Percentiles rank a stretch among this genome's conserved stretches.
Evolutionary conservation across 768 basidiomycete species (phyloP).

Genomic region (Baorangia bicolor): DNA sequence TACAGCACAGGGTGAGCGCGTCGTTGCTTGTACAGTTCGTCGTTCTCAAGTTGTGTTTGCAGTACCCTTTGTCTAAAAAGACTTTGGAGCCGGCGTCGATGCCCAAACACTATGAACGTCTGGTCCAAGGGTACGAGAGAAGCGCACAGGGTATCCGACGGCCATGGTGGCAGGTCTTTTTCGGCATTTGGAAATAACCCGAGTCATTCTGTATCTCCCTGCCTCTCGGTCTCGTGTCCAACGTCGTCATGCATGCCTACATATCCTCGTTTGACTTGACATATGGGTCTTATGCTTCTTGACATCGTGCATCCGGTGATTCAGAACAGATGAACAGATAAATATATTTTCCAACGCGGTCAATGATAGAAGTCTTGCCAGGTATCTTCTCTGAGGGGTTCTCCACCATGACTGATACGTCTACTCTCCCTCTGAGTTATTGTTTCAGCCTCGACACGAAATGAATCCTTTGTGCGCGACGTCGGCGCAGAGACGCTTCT

Average conservation of each 20-base stretch:
- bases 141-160: constrained; percentile 73
- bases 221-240: not conserved
- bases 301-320: not conserved
- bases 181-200: constrained; percentile 57
- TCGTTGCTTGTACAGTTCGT: not conserved
- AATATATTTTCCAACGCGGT: not conserved
- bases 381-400: not conserved
- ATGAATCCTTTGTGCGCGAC: constrained; percentile 52
- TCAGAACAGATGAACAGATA: constrained; percentile 6
- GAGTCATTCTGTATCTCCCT: not conserved
- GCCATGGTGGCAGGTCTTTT: constrained; percentile 84
- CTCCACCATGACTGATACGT: too few species aligned
- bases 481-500: constrained; percentile 71
- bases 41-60: constrained; percentile 11
- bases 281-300: too few species aligned
- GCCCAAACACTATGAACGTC: constrained; percentile 70
- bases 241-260: too few species aligned
- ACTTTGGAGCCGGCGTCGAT: constrained; percentile 67
- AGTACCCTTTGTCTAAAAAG: constrained; percentile 69
- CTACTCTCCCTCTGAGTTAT: constrained; percentile 57
- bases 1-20: constrained; percentile 53
- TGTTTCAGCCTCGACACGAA: constrained; percentile 58
- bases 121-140: constrained; percentile 73
- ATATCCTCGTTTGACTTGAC: not conserved
- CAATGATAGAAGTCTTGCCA: not conserved